Evolutionary conservation across 192 early-diverging fungal genomes (phyloP).

Genomic region (Podila epigama): DNA sequence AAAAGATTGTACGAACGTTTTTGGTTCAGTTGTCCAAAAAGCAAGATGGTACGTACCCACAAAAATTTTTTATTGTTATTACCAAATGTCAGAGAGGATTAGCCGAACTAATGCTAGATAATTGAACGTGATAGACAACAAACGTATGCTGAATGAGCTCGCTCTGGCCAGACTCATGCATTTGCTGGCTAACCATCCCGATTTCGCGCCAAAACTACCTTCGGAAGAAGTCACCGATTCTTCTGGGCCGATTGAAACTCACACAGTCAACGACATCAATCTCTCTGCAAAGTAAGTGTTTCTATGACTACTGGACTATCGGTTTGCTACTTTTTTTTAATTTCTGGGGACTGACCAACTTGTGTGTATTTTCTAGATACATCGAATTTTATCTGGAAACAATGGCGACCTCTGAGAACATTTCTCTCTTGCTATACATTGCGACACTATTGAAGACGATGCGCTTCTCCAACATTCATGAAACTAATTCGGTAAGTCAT

Average conservation of each 20-base stretch:
- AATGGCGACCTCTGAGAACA: conserved; percentile 82
- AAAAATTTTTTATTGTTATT: no score
- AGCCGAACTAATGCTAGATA: no score
- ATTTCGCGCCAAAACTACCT: conserved; percentile 61
- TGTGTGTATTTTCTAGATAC: conserved; percentile 58
- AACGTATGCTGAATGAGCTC: conserved; percentile 61
- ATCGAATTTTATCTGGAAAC: conserved; percentile 86
- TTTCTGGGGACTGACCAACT: no score
- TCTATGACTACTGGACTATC: no score
- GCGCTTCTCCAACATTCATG: conserved; percentile 56
- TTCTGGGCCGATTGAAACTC: conserved; percentile 9
- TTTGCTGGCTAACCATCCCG: conserved; percentile 85
- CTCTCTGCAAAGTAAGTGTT: conserved; percentile 18
- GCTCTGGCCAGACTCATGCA: conserved; percentile 71
- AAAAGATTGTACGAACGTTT: conserved; percentile 63
- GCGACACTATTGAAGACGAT: conserved; percentile 81
- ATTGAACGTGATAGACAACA: conserved; percentile 20
- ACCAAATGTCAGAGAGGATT: no score
- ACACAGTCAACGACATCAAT: conserved; percentile 30
- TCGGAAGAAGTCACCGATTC: conserved; percentile 16
- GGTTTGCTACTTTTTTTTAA: not conserved
- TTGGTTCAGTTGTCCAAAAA: conserved; percentile 36
- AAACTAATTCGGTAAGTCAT: conserved; percentile 61
- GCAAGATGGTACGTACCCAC: conserved; percentile 33
- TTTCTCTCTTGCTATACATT: conserved; percentile 82